phyloP scores from a whole-genome alignment of 352 stramenopile genomes.

The Pythium biforme region DNA sequence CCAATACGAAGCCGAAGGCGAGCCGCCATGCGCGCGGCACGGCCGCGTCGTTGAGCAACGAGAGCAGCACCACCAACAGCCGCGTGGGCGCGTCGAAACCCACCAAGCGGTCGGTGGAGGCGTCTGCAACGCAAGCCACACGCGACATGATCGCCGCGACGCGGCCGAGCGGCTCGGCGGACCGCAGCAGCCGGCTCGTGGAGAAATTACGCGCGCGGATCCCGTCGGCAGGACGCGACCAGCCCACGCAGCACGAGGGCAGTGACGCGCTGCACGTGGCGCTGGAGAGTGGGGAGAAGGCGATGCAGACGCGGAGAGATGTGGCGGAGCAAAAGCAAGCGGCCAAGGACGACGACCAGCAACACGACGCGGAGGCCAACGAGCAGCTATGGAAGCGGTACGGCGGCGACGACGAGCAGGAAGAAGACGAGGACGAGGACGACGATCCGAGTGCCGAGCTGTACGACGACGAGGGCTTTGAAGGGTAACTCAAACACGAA shows the following conservation, averaged over 20 bases:
- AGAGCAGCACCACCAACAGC: neutral
- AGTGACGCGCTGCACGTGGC: conserved; percentile 12
- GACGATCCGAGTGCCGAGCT: conserved; percentile 21
- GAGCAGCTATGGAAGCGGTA: conserved; percentile 27
- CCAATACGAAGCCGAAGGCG: conserved; percentile 8
- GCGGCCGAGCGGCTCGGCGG: conserved; percentile 4
- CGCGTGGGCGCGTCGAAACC: no score
- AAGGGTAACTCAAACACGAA: conserved; percentile 13
- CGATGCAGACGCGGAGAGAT: neutral
- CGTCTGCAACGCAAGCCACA: neutral
- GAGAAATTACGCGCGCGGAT: conserved; percentile 50
- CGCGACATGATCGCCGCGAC: neutral
- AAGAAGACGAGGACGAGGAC: conserved; percentile 9
- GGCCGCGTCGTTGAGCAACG: neutral
- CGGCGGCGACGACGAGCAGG: conserved; percentile 11
- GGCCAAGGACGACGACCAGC: no score
- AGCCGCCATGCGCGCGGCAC: neutral
- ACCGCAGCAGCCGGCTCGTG: conserved; percentile 41
- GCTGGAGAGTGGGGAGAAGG: neutral
- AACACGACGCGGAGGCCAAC: conserved; percentile 23
- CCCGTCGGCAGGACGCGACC: conserved; percentile 33
- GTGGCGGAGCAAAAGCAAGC: conserved; percentile 21
- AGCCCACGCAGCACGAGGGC: neutral
- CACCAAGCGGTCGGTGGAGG: neutral
- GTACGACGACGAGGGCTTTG: conserved; percentile 32